phyloP scores from a whole-genome alignment of 179 eudicot genomes.

The Amaranthus tricolor region DNA sequence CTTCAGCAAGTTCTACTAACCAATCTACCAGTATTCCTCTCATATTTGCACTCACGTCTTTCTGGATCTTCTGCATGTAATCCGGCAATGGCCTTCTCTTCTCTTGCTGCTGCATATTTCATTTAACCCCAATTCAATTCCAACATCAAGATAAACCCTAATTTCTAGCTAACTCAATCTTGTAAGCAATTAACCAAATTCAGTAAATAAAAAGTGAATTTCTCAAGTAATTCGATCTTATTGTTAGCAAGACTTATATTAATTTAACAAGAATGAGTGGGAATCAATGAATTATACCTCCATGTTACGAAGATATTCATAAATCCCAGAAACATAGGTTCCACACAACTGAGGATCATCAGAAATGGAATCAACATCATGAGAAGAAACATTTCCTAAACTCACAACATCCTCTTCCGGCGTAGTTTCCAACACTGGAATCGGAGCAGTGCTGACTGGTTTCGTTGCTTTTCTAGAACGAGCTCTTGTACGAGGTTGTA shows the following conservation, averaged over 20 bases:
- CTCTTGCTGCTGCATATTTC: conserved; percentile 30
- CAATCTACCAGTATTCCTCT: conserved; percentile 49
- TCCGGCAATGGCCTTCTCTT: conserved; percentile 39
- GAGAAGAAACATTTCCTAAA: not conserved
- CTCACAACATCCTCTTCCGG: conserved; percentile 36
- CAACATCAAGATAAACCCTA: conserved; percentile 12
- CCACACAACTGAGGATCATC: conserved; percentile 44
- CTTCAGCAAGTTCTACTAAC: conserved; percentile 51
- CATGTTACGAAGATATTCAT: conserved; percentile 40
- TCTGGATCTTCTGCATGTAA: conserved; percentile 40
- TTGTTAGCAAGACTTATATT: no score
- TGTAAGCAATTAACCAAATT: not conserved
- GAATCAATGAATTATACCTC: conserved; percentile 29
- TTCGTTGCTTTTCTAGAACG: conserved; percentile 18
- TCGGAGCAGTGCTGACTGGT: not conserved
- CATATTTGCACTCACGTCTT: conserved; percentile 49
- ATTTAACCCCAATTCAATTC: conserved; percentile 8
- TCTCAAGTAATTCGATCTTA: no score
- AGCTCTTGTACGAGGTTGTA: not conserved
- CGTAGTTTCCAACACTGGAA: conserved; percentile 16
- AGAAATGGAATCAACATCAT: conserved; percentile 17
- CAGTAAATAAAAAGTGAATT: not conserved
- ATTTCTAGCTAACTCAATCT: not conserved
- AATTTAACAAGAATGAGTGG: no score
- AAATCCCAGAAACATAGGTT: conserved; percentile 34